Base-by-base conservation (phyloP, 2,329 filamentous ascomycete species). In the Sarocladium strictum region DNA sequence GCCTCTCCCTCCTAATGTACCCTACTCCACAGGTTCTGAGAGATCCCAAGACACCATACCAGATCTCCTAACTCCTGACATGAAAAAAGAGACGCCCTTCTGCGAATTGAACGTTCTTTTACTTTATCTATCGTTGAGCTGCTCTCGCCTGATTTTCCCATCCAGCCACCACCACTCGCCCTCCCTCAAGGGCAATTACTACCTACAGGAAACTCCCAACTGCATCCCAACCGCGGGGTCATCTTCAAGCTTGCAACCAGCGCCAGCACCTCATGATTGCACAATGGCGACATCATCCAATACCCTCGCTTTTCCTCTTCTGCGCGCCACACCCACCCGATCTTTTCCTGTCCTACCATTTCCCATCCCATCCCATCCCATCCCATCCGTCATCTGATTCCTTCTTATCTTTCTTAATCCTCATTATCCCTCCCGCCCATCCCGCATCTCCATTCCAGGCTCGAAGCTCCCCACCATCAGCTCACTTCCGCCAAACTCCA, bases 161-260 rank as follows among this genome's bases (percentile, higher is more conserved):
- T 38, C 35, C 35, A 38, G n/a, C 35, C n/a, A n/a, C 35, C 12
- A 38, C 35, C 35, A 38, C n/a, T 15, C 35, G n/a, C 35, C 9
- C 35, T 19, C n/a, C n/a, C n/a, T n/a, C n/a, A n/a, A n/a, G n/a
- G n/a, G n/a, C n/a, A n/a, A n/a, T n/a, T n/a, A n/a, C n/a, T n/a
- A n/a, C n/a, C n/a, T n/a, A n/a, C n/a, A n/a, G n/a, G n/a, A n/a
- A n/a, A 43, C 38, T 19, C 21, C 43, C 24, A 27, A 47, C 43
- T 47, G 43, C 43, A 47, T 29, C 43, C 21, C n/a, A 29, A 47
- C 21, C 43, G 43, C 43, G 43, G 43, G 43, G 43, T 47, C 19
- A 47, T 27, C 43, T n/a, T n/a, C n/a, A n/a, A n/a, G n/a, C n/a
- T n/a, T n/a, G n/a, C n/a, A n/a, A n/a, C n/a, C n/a, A n/a, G n/a